Conservation (phyloP, 2,329 filamentous ascomycete genomes). For the Didymella sp. region DNA sequence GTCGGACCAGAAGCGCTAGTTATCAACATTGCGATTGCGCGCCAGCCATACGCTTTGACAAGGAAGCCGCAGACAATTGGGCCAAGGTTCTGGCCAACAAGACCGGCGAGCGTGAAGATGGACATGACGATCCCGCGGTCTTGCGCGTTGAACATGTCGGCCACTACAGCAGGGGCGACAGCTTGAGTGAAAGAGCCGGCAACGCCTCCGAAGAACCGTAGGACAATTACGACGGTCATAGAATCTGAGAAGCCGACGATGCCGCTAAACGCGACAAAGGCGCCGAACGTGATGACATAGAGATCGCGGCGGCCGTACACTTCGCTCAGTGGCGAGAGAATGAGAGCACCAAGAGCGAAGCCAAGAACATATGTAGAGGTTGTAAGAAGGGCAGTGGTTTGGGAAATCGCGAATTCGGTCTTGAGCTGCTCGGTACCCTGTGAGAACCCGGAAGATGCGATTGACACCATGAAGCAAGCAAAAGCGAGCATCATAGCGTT, state of each 20-base stretch:
- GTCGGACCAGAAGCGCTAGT: slow-evolving; percentile 73
- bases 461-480: slow-evolving; percentile 41
- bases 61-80: slow-evolving; percentile 70
- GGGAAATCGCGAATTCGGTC: slow-evolving; percentile 32
- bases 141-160: slow-evolving; percentile 65
- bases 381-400: slow-evolving; percentile 34
- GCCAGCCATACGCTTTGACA: slow-evolving; percentile 72
- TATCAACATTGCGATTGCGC: slow-evolving; percentile 75
- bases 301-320: slow-evolving; percentile 38
- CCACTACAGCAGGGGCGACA: slow-evolving; percentile 41
- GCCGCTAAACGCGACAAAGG: slow-evolving; percentile 36
- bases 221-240: slow-evolving; percentile 34
- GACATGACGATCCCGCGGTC: slow-evolving; percentile 66
- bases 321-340: slow-evolving; percentile 39
- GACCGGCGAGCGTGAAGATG: slow-evolving; percentile 66
- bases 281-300: slow-evolving; percentile 28
- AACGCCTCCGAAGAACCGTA: slow-evolving; percentile 43
- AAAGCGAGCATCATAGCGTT: slow-evolving; percentile 39
- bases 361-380: slow-evolving; percentile 39
- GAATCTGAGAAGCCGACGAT: slow-evolving; percentile 36
- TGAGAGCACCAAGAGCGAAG: slow-evolving; percentile 38
- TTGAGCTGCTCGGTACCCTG: slow-evolving; percentile 37
- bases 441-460: slow-evolving; percentile 33
- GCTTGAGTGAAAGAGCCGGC: slow-evolving; percentile 40
- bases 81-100: slow-evolving; percentile 66